Evolutionary conservation across 1,139 yeast species (phyloP), one percentile per base, ranked within the genome.

Genomic region (Sugiyamaella pinicola): DNA sequence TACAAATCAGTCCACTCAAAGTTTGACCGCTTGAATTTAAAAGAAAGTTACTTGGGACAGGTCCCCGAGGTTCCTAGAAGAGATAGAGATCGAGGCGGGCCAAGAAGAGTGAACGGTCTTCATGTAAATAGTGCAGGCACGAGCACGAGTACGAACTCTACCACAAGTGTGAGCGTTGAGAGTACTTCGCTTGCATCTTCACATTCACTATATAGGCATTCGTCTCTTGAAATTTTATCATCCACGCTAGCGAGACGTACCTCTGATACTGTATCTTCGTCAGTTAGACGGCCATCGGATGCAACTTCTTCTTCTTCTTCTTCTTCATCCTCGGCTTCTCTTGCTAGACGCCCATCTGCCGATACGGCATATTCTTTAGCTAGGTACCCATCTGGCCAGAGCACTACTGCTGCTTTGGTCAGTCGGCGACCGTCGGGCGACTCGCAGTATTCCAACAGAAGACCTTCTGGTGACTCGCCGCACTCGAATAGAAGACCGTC

Each of bases 11-110:
- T 43, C 12, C 29, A 43, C 26, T 33, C 39, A n/a, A 43, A 43
- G 22, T 34, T 43, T 17, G 39, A 26, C n/a, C 47, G n/a, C 31
- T 33, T 43, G 13, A 43, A 43, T 34, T 18, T 43, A n/a, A 43
- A 43, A 17, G 47, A 43, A 24, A 43, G 24, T 17, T 43, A 43
- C 31, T 19, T 43, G 19, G 47, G 47, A 37, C 47, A 43, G 47
- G 47, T 43, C 21, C 47, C 47, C 33, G 47, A 43, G 33, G 47
- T 43, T 43, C 47, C 47, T 12, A 33, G 37, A 17, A 31, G 47
- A 43, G 47, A 43, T 33, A 33, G 47, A 43, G 47, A 43, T 19
- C 26, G 47, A 29, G 40, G 40, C 18, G 47, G 47, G n/a, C 39
- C 39, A 5, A 43, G 39, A 24, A 43, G 47, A 29, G 47, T 43